Evolutionary conservation across 768 basidiomycete genomes (phyloP), one percentile per base, ranked within the genome.

Genomic region (Polyporus arcularius): DNA sequence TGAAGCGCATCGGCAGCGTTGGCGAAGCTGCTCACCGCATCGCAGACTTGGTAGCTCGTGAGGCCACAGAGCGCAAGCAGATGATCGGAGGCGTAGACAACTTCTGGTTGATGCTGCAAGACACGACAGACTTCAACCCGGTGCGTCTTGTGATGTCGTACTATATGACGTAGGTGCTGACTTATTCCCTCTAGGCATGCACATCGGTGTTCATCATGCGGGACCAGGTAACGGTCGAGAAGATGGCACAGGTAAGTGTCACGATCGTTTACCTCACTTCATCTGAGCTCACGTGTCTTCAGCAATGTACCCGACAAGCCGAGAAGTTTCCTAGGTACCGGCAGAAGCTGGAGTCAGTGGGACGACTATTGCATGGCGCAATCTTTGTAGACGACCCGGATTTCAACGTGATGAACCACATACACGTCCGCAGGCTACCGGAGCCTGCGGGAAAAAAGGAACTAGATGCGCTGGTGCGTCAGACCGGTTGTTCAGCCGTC

Each of bases 71-170:
- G 50, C 57, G 68, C 28, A 54, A 55, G 18, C 59, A 65, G 49
- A 60, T 53, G 28, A 69, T 69, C n/a, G 68, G 66, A 1, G 68
- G 68, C 15, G 61, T 69, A 5, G 68, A 69, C 62, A 64, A 67
- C 39, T 41, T 67, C 47, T 69, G 65, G 65, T 47, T 69, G 41
- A 51, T 69, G 38, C 42, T 69, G 43, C 35, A 59, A 4, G 66
- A 67, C 26, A 42, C 57, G 12, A 62, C 68, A 10, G 66, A 67
- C 57, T 69, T 69, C 42, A 69, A 69, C 35, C 66, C 68, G 9
- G 68, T 69, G 32, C 16, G 64, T 55, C 15, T 5, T 16, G 10
- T 30, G n/a, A 46, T 18, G 16, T n/a, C 31, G 12, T 3, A n/a
- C 5, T n/a, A 28, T 41, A 18, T 32, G 41, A 9, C 31, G 18